These are phyloP conservation scores for Hypoxylon fragiforme DNA, from an alignment of 495 filamentous ascomycete genomes.

Conservation along the genomic window DNA sequence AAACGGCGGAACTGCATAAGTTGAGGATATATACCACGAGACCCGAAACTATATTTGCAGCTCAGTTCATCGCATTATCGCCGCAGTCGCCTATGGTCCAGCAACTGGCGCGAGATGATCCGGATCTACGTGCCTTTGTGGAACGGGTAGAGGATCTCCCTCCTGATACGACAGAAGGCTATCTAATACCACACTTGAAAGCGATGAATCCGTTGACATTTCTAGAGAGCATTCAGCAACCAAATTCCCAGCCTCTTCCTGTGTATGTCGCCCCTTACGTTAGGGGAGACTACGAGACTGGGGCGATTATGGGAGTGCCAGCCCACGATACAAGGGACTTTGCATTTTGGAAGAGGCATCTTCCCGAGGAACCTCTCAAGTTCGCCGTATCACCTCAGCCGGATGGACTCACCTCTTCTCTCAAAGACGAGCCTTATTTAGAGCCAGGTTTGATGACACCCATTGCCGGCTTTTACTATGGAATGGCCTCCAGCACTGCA, in stretches of 20 bases:
- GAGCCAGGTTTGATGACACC: slow-evolving; percentile 67
- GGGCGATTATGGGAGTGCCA: slow-evolving; percentile 90
- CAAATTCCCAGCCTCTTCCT: slow-evolving; percentile 60
- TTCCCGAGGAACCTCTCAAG: slow-evolving; percentile 52
- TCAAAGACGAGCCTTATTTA: slow-evolving; percentile 55
- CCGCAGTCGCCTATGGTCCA: slow-evolving; percentile 71
- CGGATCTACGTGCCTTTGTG: slow-evolving; percentile 67
- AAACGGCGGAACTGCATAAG: slow-evolving; percentile 38
- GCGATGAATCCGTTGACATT: slow-evolving; percentile 69
- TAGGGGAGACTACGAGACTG: slow-evolving; percentile 83
- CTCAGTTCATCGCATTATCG: slow-evolving; percentile 82
- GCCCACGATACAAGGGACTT: slow-evolving; percentile 79
- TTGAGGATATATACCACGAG: slow-evolving; percentile 77
- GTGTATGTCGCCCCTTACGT: slow-evolving; percentile 86
- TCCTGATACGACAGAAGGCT: slow-evolving; percentile 75
- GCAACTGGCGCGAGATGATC: slow-evolving; percentile 59
- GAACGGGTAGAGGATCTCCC: slow-evolving; percentile 62
- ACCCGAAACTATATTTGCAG: slow-evolving; percentile 80
- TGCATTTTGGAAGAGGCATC: slow-evolving; percentile 76
- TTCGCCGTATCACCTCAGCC: slow-evolving; percentile 58
- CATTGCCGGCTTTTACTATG: slow-evolving; percentile 61
- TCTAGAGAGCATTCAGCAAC: slow-evolving; percentile 52
- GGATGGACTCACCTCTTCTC: slow-evolving; percentile 45
- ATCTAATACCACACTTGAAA: slow-evolving; percentile 60
- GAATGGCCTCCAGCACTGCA: slow-evolving; percentile 64